A percentile compares a stretch with the other conserved stretches of the same genome.
Conservation (phyloP, 2,329 filamentous ascomycete genomes). For the Proliferodiscus dingleyae region DNA sequence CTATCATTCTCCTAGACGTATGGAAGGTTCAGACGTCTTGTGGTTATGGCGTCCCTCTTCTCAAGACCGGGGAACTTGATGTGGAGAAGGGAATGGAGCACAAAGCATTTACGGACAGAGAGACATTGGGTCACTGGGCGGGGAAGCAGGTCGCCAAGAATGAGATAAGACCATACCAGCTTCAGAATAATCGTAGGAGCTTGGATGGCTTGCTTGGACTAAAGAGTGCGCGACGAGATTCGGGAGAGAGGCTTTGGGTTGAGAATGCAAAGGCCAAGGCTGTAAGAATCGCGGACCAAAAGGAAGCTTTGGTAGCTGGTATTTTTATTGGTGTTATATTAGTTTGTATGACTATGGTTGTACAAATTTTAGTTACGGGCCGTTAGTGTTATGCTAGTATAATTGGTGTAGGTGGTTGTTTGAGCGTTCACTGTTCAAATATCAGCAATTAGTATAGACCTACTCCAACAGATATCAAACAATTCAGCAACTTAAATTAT, state of each 20-base stretch:
- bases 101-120: constrained; percentile 47
- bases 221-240: constrained; percentile 45
- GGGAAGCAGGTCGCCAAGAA: constrained; percentile 44
- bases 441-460: too few species aligned
- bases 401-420: background rate
- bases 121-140: constrained; percentile 50
- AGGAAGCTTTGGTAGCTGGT: constrained; percentile 10
- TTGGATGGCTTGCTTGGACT: constrained; percentile 57
- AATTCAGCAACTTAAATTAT: too few species aligned
- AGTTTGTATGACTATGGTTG: background rate
- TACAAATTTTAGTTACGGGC: background rate
- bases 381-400: background rate
- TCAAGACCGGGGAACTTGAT: constrained; percentile 17
- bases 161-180: constrained; percentile 50
- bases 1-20: constrained; percentile 57
- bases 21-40: constrained; percentile 64
- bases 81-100: constrained; percentile 23
- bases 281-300: constrained; percentile 11
- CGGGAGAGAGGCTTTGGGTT: constrained; percentile 43
- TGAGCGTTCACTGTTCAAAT: background rate
- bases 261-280: constrained; percentile 31
- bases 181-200: constrained; percentile 48
- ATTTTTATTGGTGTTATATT: constrained; percentile 13
- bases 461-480: too few species aligned
- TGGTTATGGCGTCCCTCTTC: constrained; percentile 55